Base-by-base conservation (phyloP, 78 protist species). In the Planoprotostelium fungivorum region DNA sequence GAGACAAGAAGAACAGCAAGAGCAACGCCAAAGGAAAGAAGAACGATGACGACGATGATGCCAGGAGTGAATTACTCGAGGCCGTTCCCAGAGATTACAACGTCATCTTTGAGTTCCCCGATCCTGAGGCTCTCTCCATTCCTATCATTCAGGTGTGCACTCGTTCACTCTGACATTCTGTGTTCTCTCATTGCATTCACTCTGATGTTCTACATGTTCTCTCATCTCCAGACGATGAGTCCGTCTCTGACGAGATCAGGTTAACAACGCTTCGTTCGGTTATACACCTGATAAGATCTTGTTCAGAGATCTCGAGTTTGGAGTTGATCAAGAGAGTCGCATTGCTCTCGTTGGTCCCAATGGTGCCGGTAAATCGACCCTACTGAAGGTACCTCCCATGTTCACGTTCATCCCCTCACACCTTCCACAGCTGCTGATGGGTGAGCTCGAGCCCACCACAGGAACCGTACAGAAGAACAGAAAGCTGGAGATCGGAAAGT, bases 331-430 rank as follows among this genome's bases (percentile, higher is more conserved):
- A 89, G 97, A 96, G 63, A 29, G 90, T 23, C 96, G 97, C 84
- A 89, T 98, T 39, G 93, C 96, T 28, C 35, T 98, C 0, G 98
- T 98, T 37, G 99, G 99, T 1, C 96, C 97, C 37, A 98, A 98
- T 92, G 99, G 99, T 25, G 94, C 94, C 0, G 99, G 99, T 84
- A 98, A 98, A 90, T 86, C 95, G 35, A 98, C 99, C 0, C 88
- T 98, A 37, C 90, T 95, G 38, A 95, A 86, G 87, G 86, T 31
- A 84, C 1, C 34, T 31, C 1, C 1, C 16, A 31, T 84, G 10
- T 84, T 10, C 1, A 84, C 10, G 86, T 84, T 28, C 34, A 84
- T 31, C 10, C 36, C 10, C 29, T 1, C 86, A 84, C 1, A 84
- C 1, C 16, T 51, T 25, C 16, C 83, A 25, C 83, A 96, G 63